Conservation (phyloP, 129 eudicot species). For the Lactuca sativa region DNA sequence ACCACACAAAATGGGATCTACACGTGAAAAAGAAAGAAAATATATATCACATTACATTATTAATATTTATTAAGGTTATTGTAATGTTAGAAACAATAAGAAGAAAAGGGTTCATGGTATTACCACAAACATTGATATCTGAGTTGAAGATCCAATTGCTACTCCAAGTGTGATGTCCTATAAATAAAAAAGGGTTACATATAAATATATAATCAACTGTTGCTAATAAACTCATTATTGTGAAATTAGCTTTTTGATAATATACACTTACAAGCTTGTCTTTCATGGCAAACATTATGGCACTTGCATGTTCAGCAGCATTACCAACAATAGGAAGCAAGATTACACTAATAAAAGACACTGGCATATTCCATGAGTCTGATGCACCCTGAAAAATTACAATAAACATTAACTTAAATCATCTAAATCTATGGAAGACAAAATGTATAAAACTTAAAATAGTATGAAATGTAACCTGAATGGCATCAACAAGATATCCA, state of each 20-base stretch:
- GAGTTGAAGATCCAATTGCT: conserved; percentile 98
- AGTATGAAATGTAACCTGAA: conserved; percentile 48
- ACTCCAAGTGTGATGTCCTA: conserved; percentile 97
- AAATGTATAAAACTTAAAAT: neutral
- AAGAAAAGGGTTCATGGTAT: neutral
- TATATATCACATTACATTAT: neutral
- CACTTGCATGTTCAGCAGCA: conserved; percentile 99
- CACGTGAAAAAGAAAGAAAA: neutral
- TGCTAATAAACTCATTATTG: neutral
- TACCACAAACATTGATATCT: conserved; percentile 99
- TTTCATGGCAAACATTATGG: conserved; percentile 96
- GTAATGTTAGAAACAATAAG: neutral
- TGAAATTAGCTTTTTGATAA: too few relatives aligned
- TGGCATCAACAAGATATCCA: conserved; percentile 89
- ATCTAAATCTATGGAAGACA: neutral
- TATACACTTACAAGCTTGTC: conserved; percentile 76
- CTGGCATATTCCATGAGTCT: conserved; percentile 81
- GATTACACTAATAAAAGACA: conserved; percentile 89
- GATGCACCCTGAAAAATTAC: conserved; percentile 83
- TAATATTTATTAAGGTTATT: too few relatives aligned
- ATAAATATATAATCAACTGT: too few relatives aligned
- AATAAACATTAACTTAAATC: neutral
- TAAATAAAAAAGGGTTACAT: neutral
- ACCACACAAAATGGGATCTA: conserved; percentile 97
- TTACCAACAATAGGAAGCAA: conserved; percentile 93